Percentiles rank a stretch among this genome's conserved stretches.
Evolutionary conservation across 116 monocot genomes (phyloP).

Genomic region (Dioscorea cayenensis): DNA sequence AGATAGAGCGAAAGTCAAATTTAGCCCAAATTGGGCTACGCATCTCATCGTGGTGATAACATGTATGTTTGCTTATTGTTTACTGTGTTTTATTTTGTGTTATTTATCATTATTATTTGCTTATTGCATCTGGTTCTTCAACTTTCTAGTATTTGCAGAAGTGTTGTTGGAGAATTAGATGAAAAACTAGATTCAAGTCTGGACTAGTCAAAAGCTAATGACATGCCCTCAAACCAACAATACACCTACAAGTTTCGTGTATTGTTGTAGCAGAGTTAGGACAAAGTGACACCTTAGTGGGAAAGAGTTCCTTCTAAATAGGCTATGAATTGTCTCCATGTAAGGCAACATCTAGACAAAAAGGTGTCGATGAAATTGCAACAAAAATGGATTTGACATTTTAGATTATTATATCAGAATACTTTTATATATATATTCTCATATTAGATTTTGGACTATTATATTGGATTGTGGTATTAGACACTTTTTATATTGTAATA

Average conservation of each 20-base stretch:
- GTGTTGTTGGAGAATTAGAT: slow-evolving; percentile 81
- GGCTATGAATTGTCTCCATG: neutral
- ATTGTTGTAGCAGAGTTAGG: neutral
- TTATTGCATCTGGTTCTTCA: neutral
- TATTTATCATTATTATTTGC: neutral
- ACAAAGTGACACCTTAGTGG: neutral
- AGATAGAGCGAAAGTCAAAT: too few relatives aligned
- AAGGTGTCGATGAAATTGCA: too few relatives aligned
- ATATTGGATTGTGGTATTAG: too few relatives aligned
- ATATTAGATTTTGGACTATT: too few relatives aligned
- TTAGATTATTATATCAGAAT: too few relatives aligned
- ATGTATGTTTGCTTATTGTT: neutral
- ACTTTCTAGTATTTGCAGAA: slow-evolving; percentile 34
- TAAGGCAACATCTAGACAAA: too few relatives aligned
- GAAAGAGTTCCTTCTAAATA: neutral
- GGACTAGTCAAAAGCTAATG: slow-evolving; percentile 68
- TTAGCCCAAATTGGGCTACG: too few relatives aligned
- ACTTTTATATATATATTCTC: too few relatives aligned
- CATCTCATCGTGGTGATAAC: too few relatives aligned
- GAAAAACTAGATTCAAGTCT: slow-evolving; percentile 82
- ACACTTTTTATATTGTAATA: too few relatives aligned
- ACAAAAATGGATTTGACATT: too few relatives aligned
- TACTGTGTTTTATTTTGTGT: neutral
- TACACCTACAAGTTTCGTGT: neutral
- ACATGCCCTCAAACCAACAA: slow-evolving; percentile 82